Percentiles rank a stretch among this genome's conserved stretches.
Evolutionary conservation across 768 basidiomycete species (phyloP).

Genomic region (Agrocybe praecox): DNA sequence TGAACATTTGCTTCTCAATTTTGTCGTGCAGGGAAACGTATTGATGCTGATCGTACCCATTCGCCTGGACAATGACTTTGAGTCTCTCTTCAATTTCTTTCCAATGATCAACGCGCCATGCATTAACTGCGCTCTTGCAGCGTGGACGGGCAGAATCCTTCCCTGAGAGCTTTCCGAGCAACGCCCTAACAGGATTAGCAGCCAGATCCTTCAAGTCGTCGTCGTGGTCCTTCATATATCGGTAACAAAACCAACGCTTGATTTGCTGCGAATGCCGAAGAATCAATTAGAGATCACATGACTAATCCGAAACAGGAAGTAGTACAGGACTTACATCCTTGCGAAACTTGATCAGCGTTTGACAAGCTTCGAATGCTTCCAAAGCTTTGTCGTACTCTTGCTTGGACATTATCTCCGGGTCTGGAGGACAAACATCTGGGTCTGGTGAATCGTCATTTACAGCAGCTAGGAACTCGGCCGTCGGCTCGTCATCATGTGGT

Average conservation of each 20-base stretch:
- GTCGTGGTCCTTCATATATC: slow-evolving; percentile 15
- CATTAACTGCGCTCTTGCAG: neutral
- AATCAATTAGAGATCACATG: neutral
- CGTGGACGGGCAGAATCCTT: neutral
- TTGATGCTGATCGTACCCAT: neutral
- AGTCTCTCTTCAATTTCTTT: neutral
- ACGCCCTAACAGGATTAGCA: neutral
- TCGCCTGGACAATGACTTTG: neutral
- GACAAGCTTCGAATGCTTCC: too few relatives aligned
- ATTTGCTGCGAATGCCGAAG: slow-evolving; percentile 13
- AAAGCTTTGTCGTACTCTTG: too few relatives aligned
- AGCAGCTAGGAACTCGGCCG: slow-evolving; percentile 2
- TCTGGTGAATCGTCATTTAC: slow-evolving; percentile 9
- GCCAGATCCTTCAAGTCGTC: slow-evolving; percentile 2
- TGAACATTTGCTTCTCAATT: neutral
- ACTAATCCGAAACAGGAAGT: neutral
- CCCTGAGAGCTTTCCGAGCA: slow-evolving; percentile 12
- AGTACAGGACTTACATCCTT: neutral
- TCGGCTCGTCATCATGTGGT: slow-evolving; percentile 8
- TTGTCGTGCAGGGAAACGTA: neutral
- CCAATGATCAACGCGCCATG: slow-evolving; percentile 2
- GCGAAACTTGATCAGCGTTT: neutral
- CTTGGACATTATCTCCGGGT: neutral
- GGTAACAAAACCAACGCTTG: slow-evolving; percentile 17
- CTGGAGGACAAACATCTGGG: neutral